phyloP scores from a whole-genome alignment of 768 basidiomycete species.

The Trametes cinnabarina region DNA sequence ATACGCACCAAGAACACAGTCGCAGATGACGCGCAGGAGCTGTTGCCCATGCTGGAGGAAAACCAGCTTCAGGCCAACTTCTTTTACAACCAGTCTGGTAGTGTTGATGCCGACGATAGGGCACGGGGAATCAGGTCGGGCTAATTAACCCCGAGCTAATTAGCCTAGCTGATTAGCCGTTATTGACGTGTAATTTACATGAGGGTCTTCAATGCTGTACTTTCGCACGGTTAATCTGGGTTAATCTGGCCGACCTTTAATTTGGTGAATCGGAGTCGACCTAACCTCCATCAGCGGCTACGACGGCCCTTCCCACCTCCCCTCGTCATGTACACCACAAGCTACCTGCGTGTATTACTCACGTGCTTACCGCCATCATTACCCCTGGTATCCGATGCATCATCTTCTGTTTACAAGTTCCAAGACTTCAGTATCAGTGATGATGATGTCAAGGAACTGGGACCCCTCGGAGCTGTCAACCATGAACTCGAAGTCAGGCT shows the following conservation, averaged over 20 bases:
- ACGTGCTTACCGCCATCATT: not conserved
- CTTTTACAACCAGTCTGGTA: conserved; percentile 4
- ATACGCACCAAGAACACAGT: conserved; percentile 1
- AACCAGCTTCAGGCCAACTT: not conserved
- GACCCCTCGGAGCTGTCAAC: not conserved
- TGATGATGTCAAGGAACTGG: not conserved
- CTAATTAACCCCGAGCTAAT: too few relatives aligned
- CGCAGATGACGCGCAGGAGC: not conserved
- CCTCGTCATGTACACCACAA: not conserved
- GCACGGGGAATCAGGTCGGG: too few relatives aligned
- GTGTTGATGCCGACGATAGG: not conserved
- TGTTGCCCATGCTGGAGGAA: not conserved
- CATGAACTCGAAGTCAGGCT: not conserved
- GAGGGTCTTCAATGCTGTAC: too few relatives aligned
- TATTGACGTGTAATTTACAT: too few relatives aligned
- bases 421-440: not conserved
- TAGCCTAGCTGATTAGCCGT: too few relatives aligned
- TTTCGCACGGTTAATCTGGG: too few relatives aligned
- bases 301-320: too few relatives aligned
- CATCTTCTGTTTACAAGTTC: not conserved
- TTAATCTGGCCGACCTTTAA: too few relatives aligned
- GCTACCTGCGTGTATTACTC: not conserved
- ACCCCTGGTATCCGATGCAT: not conserved
- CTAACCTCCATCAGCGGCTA: too few relatives aligned
- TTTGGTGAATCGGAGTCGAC: too few relatives aligned